Conservation (phyloP, 1,284 basidiomycete species). For the Marasmius oreades region DNA sequence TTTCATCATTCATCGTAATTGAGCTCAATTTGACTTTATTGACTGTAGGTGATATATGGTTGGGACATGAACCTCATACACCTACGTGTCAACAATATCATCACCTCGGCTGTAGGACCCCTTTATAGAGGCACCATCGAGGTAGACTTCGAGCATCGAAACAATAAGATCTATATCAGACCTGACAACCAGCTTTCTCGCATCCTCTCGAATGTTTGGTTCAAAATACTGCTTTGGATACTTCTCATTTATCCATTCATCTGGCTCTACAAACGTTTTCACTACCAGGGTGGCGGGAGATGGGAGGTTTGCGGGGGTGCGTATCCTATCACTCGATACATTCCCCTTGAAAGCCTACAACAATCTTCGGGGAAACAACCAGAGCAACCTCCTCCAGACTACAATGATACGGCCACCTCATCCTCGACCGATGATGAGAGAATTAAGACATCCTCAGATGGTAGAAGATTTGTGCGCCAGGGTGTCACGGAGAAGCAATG, state of each 20-base stretch:
- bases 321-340: constrained; percentile 34
- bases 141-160: constrained; percentile 37
- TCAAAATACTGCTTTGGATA: constrained; percentile 51
- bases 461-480: neutral
- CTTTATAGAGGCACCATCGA: constrained; percentile 40
- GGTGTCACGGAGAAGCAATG: neutral
- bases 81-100: constrained; percentile 19
- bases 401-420: neutral
- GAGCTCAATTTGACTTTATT: neutral
- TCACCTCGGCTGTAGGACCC: constrained; percentile 33
- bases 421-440: neutral
- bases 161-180: constrained; percentile 41
- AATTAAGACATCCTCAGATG: neutral
- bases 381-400: neutral
- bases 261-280: constrained; percentile 55
- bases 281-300: constrained; percentile 43
- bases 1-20: neutral
- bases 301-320: constrained; percentile 61
- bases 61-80: constrained; percentile 51
- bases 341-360: neutral
- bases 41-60: constrained; percentile 49
- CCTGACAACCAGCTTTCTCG: constrained; percentile 50
- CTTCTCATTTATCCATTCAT: constrained; percentile 62
- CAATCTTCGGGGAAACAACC: neutral
- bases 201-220: constrained; percentile 45